Conservation (phyloP, 768 basidiomycete genomes). For the Omphalotus guepiniiformis region DNA sequence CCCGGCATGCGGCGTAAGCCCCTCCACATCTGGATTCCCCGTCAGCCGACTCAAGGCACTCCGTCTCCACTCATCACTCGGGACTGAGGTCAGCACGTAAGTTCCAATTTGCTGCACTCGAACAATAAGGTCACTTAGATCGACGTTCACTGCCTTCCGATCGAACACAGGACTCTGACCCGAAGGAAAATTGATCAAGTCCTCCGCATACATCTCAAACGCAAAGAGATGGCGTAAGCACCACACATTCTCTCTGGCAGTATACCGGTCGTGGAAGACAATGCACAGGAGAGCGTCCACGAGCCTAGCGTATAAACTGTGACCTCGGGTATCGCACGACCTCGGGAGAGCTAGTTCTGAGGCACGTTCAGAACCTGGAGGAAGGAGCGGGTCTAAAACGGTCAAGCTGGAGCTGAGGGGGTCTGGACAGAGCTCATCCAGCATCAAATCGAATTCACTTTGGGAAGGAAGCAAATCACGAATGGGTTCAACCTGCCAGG, state of each 20-base stretch:
- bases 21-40: constrained; percentile 17
- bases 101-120: constrained; percentile 52
- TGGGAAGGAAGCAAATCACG: constrained; percentile 28
- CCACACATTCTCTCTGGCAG: constrained; percentile 58
- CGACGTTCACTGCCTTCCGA: constrained; percentile 7
- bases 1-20: constrained; percentile 13
- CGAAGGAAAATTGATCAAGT: constrained; percentile 51
- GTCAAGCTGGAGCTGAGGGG: constrained; percentile 37
- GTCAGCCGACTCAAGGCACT: constrained; percentile 33
- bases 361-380: constrained; percentile 29
- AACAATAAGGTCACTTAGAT: constrained; percentile 36
- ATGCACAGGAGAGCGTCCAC: constrained; percentile 52
- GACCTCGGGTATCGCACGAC: constrained; percentile 45
- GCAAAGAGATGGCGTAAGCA: constrained; percentile 66
- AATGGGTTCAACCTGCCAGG: neutral
- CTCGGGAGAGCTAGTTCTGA: constrained; percentile 9
- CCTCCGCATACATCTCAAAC: constrained; percentile 57
- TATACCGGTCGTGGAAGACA: constrained; percentile 54
- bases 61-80: constrained; percentile 49
- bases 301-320: constrained; percentile 60
- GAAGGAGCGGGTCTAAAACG: constrained; percentile 56
- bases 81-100: constrained; percentile 54
- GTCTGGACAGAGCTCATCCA: constrained; percentile 27
- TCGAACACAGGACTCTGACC: constrained; percentile 48
- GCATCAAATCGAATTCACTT: constrained; percentile 30